These are phyloP conservation scores for Termitomyces sp. DNA, from an alignment of 768 basidiomycete species.

Conservation along the genomic window DNA sequence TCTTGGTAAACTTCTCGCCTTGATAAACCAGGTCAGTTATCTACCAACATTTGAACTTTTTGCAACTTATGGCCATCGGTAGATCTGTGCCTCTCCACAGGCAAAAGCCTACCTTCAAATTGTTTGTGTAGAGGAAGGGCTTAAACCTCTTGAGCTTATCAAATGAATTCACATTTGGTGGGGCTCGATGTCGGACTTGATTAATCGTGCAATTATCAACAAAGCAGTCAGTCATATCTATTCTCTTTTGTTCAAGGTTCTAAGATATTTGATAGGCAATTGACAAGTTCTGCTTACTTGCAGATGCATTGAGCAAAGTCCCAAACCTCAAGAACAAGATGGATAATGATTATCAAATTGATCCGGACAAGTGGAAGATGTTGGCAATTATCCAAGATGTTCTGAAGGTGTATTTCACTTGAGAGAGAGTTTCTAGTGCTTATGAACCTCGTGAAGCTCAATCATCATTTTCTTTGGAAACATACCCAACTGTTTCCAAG, in stretches of 20 bases:
- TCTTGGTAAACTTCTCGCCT: conserved; percentile 19
- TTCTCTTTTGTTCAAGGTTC: background rate
- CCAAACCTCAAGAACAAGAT: conserved; percentile 23
- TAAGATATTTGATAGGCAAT: conserved; percentile 10
- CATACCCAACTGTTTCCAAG: conserved; percentile 19
- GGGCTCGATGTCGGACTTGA: conserved; percentile 23
- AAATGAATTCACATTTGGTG: conserved; percentile 25
- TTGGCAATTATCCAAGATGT: conserved; percentile 21
- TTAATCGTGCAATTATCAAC: conserved; percentile 13
- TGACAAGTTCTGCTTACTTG: conserved; percentile 16
- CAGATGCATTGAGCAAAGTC: conserved; percentile 20
- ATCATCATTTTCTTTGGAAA: conserved; percentile 25
- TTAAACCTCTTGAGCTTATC: conserved; percentile 2
- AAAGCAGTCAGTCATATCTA: conserved; percentile 5
- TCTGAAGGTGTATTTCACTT: conserved; percentile 23
- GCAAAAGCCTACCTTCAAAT: conserved; percentile 28
- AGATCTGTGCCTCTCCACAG: conserved; percentile 23
- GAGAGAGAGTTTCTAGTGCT: conserved; percentile 21
- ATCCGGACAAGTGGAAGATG: conserved; percentile 18
- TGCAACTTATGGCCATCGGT: background rate
- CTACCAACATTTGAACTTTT: conserved; percentile 23
- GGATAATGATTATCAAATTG: conserved; percentile 21
- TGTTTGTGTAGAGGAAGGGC: conserved; percentile 23
- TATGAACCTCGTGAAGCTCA: conserved; percentile 13
- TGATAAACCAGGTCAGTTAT: conserved; percentile 20